A percentile compares a stretch with the other conserved stretches of the same genome.
Conservation (phyloP, 148 eudicot species). For the Fallopia convolvulus region DNA sequence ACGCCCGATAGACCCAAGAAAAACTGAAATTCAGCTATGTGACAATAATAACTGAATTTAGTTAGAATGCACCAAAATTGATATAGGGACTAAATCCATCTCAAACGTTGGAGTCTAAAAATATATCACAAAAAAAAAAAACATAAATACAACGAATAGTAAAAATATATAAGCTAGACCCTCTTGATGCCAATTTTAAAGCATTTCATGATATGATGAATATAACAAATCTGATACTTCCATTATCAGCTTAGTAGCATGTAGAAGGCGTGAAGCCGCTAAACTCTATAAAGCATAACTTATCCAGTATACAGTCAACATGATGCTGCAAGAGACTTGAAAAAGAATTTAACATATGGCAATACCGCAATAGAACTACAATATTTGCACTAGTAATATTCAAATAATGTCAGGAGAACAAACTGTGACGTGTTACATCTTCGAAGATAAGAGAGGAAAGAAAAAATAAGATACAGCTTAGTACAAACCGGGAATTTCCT, state of each 20-base stretch:
- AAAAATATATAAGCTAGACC: neutral
- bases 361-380: neutral
- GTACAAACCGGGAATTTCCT: constrained; percentile 66
- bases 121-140: neutral
- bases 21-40: too few species aligned
- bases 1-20: too few species aligned
- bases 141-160: neutral
- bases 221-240: neutral
- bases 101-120: neutral
- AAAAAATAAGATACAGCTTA: constrained; percentile 2
- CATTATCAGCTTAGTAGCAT: neutral
- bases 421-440: neutral
- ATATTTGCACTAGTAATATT: neutral
- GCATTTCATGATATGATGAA: neutral
- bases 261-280: neutral
- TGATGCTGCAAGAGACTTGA: neutral
- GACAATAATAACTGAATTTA: too few species aligned
- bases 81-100: too few species aligned
- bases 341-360: neutral
- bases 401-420: neutral
- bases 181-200: neutral
- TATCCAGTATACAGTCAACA: neutral
- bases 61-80: too few species aligned
- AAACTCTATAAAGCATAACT: neutral
- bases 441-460: constrained; percentile 1